A percentile compares a stretch with the other conserved stretches of the same genome.
Conservation (phyloP, 139 green algal genomes). For the Monoraphidium neglectum region DNA sequence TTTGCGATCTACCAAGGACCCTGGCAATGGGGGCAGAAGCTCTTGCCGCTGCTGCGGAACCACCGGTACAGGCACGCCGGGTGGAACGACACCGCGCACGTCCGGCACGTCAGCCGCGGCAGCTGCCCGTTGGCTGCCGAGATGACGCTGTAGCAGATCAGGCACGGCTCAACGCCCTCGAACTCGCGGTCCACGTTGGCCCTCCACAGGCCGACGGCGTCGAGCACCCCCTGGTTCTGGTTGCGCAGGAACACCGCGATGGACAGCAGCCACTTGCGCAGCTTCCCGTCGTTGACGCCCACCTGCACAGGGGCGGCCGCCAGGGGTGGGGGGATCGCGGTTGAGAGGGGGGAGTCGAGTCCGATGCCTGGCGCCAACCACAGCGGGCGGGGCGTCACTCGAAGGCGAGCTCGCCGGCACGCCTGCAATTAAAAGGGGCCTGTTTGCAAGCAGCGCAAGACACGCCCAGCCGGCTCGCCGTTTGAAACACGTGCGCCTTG, state of each 20-base stretch:
- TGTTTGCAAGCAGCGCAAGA: no score
- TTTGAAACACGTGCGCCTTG: no score
- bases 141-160: constrained; percentile 97
- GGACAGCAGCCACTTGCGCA: constrained; percentile 96
- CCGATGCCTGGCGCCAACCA: no score
- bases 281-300: constrained; percentile 75
- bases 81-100: constrained; percentile 93
- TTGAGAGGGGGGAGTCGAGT: no score
- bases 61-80: constrained; percentile 94
- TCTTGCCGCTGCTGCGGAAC: constrained; percentile 89
- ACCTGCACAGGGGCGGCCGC: constrained; percentile 31
- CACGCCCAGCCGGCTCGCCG: no score
- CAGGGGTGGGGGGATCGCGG: no score
- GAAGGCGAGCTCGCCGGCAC: no score
- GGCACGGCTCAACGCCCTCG: constrained; percentile 88
- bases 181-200: constrained; percentile 72
- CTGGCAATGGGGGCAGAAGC: constrained; percentile 93
- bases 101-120: constrained; percentile 86
- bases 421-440: no score
- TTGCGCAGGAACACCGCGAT: constrained; percentile 85
- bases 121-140: constrained; percentile 79
- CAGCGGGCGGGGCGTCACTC: no score
- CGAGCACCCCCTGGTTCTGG: constrained; percentile 79
- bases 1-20: constrained; percentile 76
- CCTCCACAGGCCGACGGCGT: constrained; percentile 87